Conservation (phyloP, 768 basidiomycete genomes). For the Clathrus columnatus region DNA sequence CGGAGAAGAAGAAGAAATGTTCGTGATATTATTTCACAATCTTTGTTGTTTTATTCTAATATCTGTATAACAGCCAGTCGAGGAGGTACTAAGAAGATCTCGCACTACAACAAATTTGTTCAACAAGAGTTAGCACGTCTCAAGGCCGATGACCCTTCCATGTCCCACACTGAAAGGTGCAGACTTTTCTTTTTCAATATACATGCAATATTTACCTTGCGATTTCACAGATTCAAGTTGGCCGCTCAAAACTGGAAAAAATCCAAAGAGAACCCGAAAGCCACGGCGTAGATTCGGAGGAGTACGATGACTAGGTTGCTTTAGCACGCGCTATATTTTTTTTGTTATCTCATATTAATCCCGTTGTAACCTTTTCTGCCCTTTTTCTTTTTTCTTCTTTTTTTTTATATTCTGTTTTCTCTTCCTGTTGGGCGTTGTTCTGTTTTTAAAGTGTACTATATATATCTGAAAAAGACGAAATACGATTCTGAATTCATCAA, state of each 20-base stretch:
- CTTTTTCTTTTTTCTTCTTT: too few species aligned
- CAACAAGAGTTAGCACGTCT: constrained; percentile 71
- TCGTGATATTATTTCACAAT: constrained; percentile 18
- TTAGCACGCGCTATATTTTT: too few species aligned
- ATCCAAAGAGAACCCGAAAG: constrained; percentile 57
- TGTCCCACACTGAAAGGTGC: constrained; percentile 67
- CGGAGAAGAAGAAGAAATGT: constrained; percentile 54
- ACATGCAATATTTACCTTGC: neutral
- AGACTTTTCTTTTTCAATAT: constrained; percentile 9
- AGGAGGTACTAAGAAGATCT: constrained; percentile 41
- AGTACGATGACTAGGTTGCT: neutral
- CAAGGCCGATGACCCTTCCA: constrained; percentile 65
- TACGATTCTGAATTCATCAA: too few species aligned
- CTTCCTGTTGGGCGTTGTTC: too few species aligned
- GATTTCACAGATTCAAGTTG: constrained; percentile 50
- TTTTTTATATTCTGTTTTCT: too few species aligned
- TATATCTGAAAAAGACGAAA: too few species aligned
- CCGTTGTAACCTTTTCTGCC: too few species aligned
- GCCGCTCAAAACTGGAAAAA: constrained; percentile 75
- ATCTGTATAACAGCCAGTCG: constrained; percentile 16
- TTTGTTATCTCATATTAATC: neutral
- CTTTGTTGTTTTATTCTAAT: constrained; percentile 3
- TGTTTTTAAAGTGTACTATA: too few species aligned
- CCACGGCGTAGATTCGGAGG: constrained; percentile 11
- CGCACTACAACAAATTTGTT: constrained; percentile 75